A percentile compares a stretch with the other conserved stretches of the same genome.
These are phyloP conservation scores for Aspergillus eucalypticola DNA, from an alignment of 2,329 filamentous ascomycete genomes.

Conservation along the genomic window DNA sequence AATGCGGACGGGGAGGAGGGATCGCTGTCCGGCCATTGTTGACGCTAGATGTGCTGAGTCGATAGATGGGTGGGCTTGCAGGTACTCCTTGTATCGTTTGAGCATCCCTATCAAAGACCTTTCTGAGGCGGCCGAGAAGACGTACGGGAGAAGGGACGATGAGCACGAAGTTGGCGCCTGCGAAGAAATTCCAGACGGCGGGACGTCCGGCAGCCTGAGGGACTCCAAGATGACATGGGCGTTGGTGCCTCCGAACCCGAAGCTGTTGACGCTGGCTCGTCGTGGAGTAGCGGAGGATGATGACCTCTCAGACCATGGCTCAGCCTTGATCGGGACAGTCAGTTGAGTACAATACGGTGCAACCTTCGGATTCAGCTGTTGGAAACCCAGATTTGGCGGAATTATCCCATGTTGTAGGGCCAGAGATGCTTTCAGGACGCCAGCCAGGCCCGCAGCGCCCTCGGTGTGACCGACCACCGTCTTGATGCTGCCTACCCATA, in stretches of 20 bases:
- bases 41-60: too few species aligned
- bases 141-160: too few species aligned
- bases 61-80: too few species aligned
- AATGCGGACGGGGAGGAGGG: too few species aligned
- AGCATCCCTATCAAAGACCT: too few species aligned
- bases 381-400: constrained; percentile 38
- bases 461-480: constrained; percentile 24
- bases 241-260: constrained; percentile 31
- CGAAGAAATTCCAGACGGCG: too few species aligned
- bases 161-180: too few species aligned
- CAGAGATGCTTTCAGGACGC: constrained; percentile 45
- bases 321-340: neutral
- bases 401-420: constrained; percentile 47
- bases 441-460: constrained; percentile 42
- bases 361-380: constrained; percentile 4
- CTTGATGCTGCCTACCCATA: neutral
- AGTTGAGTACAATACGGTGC: neutral
- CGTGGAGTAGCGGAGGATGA: constrained; percentile 15
- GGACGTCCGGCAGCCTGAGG: too few species aligned
- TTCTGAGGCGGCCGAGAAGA: too few species aligned
- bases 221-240: constrained; percentile 7
- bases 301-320: neutral
- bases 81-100: too few species aligned
- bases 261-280: constrained; percentile 25
- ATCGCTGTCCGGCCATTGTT: too few species aligned